Evolutionary conservation across 2,329 filamentous ascomycete genomes (phyloP).

Genomic region (Colletotrichum lindemuthianum): DNA sequence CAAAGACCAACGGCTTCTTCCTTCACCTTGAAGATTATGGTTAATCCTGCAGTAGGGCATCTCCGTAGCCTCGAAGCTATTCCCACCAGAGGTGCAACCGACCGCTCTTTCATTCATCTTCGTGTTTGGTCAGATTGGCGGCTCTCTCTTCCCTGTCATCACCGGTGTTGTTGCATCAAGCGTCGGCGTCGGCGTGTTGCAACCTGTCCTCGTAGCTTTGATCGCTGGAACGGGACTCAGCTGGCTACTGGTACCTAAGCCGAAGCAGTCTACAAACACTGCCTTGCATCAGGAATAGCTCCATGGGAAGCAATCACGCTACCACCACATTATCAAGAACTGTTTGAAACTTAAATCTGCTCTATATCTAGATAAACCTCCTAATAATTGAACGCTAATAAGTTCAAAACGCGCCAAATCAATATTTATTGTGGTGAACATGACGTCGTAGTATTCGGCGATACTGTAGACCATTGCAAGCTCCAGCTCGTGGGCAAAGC

Average conservation of each 20-base stretch:
- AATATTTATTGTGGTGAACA: too few relatives aligned
- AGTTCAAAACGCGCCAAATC: too few relatives aligned
- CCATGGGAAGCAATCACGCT: too few relatives aligned
- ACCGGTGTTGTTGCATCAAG: conserved; percentile 61
- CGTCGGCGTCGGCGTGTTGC: conserved; percentile 58
- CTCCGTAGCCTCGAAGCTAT: conserved; percentile 62
- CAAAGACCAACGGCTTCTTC: background rate
- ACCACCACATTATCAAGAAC: too few relatives aligned
- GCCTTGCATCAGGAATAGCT: conserved; percentile 47
- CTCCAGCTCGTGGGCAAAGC: too few relatives aligned
- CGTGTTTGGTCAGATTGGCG: conserved; percentile 65
- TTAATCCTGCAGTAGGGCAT: conserved; percentile 54
- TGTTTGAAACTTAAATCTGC: too few relatives aligned
- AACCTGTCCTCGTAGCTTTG: conserved; percentile 61
- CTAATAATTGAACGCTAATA: too few relatives aligned
- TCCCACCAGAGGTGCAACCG: conserved; percentile 49
- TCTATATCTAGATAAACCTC: too few relatives aligned
- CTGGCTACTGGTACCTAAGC: conserved; percentile 56
- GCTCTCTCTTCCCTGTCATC: conserved; percentile 64
- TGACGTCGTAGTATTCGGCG: too few relatives aligned
- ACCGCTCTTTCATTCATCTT: conserved; percentile 61
- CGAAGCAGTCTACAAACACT: conserved; percentile 44
- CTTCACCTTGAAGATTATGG: too few relatives aligned
- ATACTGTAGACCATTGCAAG: too few relatives aligned
- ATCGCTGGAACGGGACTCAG: conserved; percentile 56